Base-by-base conservation (phyloP, 2,329 filamentous ascomycete genomes). In the Apiospora marii region DNA sequence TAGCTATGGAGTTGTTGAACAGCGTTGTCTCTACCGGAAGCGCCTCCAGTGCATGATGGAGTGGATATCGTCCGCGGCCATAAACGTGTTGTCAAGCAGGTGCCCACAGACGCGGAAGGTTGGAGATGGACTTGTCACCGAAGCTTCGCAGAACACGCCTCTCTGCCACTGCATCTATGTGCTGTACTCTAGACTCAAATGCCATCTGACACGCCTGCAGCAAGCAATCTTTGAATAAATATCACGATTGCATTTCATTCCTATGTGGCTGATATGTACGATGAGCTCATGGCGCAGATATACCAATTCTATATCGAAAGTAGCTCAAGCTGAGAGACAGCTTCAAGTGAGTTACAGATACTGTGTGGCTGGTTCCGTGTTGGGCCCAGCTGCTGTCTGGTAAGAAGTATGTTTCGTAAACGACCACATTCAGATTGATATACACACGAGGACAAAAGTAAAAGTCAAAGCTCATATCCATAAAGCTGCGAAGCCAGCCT, bases 41-140 rank as follows among this genome's bases (percentile, higher is more conserved):
- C 30, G 34, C n/a, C 7, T 41, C n/a, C 30, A 64, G 22, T 34
- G 22, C 58, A 64, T 64, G 14, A 34, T 64, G 58, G 19, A 41
- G 58, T 64, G 58, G 34, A 64, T 64, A 64, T 34, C 34, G 58
- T 19, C 58, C 27, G 27, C 53, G 34, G 34, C 58, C 58, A 16
- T 64, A 64, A 64, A 64, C 34, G 58, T 64, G 30, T 64, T 41
- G 34, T 37, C 58, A 64, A 41, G 58, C 19, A 64, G 34, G 16
- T 41, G n/a, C 34, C 58, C 58, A 64, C 58, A 64, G 58, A 64
- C 41, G 41, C 34, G 34, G 58, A 64, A 64, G 58, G 58, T 64
- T 64, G 34, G 22, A 37, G 41, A 41, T 41, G 22, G 19, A 64
- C 58, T 41, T 64, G 58, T 64, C 58, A 41, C 58, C 30, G 34